Percentiles rank a stretch among this genome's conserved stretches.
These are phyloP conservation scores for Nitzschia inconspicua DNA, from an alignment of 108 stramenopile species.

Conservation along the genomic window DNA sequence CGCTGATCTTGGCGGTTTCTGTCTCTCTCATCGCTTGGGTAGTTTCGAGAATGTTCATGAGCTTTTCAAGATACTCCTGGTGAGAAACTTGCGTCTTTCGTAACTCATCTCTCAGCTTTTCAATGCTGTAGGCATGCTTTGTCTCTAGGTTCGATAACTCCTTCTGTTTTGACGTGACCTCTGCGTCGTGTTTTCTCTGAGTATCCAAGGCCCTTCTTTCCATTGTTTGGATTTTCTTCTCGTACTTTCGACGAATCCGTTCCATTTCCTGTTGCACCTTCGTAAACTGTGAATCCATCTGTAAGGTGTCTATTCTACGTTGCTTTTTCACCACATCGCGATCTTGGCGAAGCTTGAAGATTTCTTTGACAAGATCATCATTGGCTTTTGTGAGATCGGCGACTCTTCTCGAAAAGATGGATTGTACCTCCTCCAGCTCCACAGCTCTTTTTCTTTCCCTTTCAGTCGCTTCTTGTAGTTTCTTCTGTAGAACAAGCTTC, in stretches of 20 bases:
- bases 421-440: neutral
- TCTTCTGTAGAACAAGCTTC: too few relatives aligned
- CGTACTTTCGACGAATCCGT: slow-evolving; percentile 15
- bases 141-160: slow-evolving; percentile 38
- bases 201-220: slow-evolving; percentile 2
- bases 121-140: slow-evolving; percentile 35
- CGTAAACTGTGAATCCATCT: slow-evolving; percentile 30
- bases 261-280: slow-evolving; percentile 30
- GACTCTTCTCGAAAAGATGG: neutral
- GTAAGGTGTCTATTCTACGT: slow-evolving; percentile 34
- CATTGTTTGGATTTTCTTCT: slow-evolving; percentile 29
- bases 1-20: slow-evolving; percentile 19
- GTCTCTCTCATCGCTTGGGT: slow-evolving; percentile 38
- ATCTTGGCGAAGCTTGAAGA: slow-evolving; percentile 26
- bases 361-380: slow-evolving; percentile 6
- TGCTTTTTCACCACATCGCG: neutral
- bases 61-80: slow-evolving; percentile 54
- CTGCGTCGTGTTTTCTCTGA: slow-evolving; percentile 16
- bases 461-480: neutral
- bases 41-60: slow-evolving; percentile 62
- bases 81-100: slow-evolving; percentile 51
- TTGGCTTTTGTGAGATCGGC: slow-evolving; percentile 9
- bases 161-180: slow-evolving; percentile 13
- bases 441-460: neutral
- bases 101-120: slow-evolving; percentile 55